Evolutionary conservation across 495 filamentous ascomycete species (phyloP), one percentile per base, ranked within the genome.

Genomic region (Penicillium taxi): DNA sequence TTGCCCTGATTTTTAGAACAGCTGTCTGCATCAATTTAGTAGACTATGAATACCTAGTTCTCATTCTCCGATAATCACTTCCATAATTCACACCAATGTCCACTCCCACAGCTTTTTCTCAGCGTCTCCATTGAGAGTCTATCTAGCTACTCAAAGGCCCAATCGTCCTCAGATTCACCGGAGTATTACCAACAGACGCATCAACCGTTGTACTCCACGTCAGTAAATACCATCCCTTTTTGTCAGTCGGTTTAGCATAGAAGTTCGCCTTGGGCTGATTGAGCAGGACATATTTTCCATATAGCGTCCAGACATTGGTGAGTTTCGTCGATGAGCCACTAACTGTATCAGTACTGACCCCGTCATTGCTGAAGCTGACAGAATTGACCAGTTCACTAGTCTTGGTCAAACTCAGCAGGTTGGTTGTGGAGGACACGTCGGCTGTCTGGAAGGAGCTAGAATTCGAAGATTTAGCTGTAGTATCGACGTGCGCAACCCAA

Each of bases 121-220:
- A n/a, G n/a, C n/a, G n/a, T n/a, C n/a, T n/a, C n/a, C n/a, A n/a
- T n/a, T n/a, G n/a, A n/a, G n/a, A n/a, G n/a, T n/a, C n/a, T n/a
- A n/a, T 24, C 18, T 35, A 35, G 20, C 36, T 12, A 39, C 17
- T 18, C 4, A 8, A 12, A 12, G 60, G 58, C 9, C 47, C 47
- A 12, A 50, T 50, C 3, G 47, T 44, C 18, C 45, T 55, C 32
- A 61, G 26, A 16, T 41, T 46, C 25, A 64, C 35, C 6, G 50
- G 23, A 11, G 55, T 37, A 6, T 42, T 34, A n/a, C 38, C 52
- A 9, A 49, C 36, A 21, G 21, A 28, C n/a, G 41, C 33, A 5
- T 48, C 40, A 15, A 46, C 42, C n/a, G 53, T 53, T 5, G 41
- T 42, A 41, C 63, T 63, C 57, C 55, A 63, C 18, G 47, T 35